These are phyloP conservation scores for Wickerhamomyces bovis DNA, from an alignment of 805 yeast genomes.

Conservation along the genomic window DNA sequence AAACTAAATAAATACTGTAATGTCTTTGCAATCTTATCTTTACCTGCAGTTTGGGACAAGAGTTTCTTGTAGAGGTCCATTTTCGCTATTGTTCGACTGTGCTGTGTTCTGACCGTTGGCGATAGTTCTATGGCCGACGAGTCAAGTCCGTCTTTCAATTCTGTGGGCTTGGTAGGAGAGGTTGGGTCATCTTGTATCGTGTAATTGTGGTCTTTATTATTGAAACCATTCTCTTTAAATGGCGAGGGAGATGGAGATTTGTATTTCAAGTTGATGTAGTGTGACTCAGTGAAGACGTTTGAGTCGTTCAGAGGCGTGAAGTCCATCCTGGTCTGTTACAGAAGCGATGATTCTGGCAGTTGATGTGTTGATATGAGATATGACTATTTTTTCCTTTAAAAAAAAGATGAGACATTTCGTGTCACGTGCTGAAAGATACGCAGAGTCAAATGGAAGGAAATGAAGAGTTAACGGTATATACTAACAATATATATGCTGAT, in stretches of 20 bases:
- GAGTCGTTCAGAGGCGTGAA: constrained; percentile 10
- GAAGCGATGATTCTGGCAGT: background rate
- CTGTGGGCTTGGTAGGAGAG: background rate
- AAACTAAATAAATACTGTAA: constrained; percentile 54
- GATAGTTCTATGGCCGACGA: background rate
- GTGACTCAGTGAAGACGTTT: constrained; percentile 14
- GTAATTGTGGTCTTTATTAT: background rate
- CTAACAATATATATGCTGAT: too few species aligned
- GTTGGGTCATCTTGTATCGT: background rate
- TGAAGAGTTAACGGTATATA: too few species aligned
- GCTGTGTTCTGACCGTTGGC: background rate
- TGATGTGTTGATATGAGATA: background rate
- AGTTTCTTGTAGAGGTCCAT: constrained; percentile 45
- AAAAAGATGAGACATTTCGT: background rate
- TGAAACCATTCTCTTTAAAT: constrained; percentile 2
- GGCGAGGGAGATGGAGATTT: constrained; percentile 22
- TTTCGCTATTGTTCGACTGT: constrained; percentile 5
- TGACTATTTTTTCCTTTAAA: background rate
- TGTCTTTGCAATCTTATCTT: constrained; percentile 65
- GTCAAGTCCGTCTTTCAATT: background rate
- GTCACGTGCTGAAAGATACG: background rate
- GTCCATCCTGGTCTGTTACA: background rate
- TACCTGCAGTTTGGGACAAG: constrained; percentile 54
- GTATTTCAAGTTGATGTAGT: constrained; percentile 15
- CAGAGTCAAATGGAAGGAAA: background rate